Conservation (phyloP, 2,329 filamentous ascomycete species). For the Fusarium sp. region DNA sequence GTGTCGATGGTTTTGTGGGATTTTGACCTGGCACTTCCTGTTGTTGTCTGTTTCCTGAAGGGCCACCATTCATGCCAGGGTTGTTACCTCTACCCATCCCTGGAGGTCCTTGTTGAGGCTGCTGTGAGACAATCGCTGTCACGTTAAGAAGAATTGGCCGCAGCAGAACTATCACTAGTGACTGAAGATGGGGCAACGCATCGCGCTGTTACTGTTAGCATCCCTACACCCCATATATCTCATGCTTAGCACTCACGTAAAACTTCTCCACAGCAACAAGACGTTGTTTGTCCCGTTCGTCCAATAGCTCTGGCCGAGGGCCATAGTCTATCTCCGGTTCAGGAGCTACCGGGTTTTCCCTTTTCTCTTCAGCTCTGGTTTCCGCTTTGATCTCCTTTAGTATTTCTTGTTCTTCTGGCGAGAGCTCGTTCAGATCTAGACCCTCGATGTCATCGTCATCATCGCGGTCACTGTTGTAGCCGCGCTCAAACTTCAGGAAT, state of each 20-base stretch:
- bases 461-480: conserved; percentile 75
- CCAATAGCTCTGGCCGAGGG: conserved; percentile 61
- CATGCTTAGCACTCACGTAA: conserved; percentile 74
- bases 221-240: neutral
- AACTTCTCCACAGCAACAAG: conserved; percentile 83
- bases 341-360: conserved; percentile 27
- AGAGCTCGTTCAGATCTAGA: conserved; percentile 61
- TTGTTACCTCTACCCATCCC: conserved; percentile 58
- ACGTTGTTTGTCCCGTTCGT: conserved; percentile 71
- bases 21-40: conserved; percentile 52
- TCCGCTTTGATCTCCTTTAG: conserved; percentile 59
- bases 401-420: conserved; percentile 55
- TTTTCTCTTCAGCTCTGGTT: conserved; percentile 50
- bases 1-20: conserved; percentile 53
- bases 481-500: conserved; percentile 92
- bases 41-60: conserved; percentile 49
- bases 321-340: conserved; percentile 59
- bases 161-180: conserved; percentile 90
- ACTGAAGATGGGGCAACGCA: conserved; percentile 88
- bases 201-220: conserved; percentile 66
- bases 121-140: conserved; percentile 80
- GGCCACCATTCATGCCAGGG: conserved; percentile 57
- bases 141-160: conserved; percentile 91
- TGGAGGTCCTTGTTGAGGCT: conserved; percentile 62
- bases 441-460: conserved; percentile 63